Evolutionary conservation across 2,329 filamentous ascomycete species (phyloP), one percentile per base, ranked within the genome.

Genomic region (Fusarium sp.): DNA sequence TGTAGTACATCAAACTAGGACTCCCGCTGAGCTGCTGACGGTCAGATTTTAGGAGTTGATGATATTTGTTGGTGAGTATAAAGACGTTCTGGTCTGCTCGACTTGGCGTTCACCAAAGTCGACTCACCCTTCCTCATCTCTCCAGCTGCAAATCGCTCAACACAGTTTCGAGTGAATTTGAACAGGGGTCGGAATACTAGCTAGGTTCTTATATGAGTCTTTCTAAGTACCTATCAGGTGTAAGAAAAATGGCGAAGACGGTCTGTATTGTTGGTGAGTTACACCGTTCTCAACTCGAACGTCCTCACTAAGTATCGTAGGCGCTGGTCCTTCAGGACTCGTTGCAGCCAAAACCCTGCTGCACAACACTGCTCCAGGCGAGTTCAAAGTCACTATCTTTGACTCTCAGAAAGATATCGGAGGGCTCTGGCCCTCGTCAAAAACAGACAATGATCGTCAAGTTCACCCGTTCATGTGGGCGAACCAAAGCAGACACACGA

Each of bases 401-500:
- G 93, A 96, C 47, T 80, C 84, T 17, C 85, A 88, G 45, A 73
- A 83, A 32, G 83, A 86, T 38, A 83, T 95, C 17, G 93, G 92
- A 12, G 93, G 93, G 0, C 85, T 96, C n/a, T 96, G 93, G 93
- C 89, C 90, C 5, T 79, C 81, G 2, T 77, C 78, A 14, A 83
- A 81, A 52, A 68, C 78, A 3, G 87, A 89, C 53, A 68, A 64
- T n/a, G 78, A 69, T 2, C 83, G 86, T 4, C 79, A 86, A 38
- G 79, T 90, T 17, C 87, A 91, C 64, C 90, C 90, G 10, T 83
- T 91, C 51, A 91, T 91, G 83, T 82, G 86, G 17, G 87, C 87
- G 6, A 96, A 96, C 75, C 87, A 94, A 72, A 94, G 91, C 78
- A 86, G 86, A 44, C 92, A 93, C 76, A 93, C 91, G 0, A 88